A percentile compares a stretch with the other conserved stretches of the same genome.
phyloP scores from a whole-genome alignment of 257 asterid genomes.

The Mitragyna speciosa region DNA sequence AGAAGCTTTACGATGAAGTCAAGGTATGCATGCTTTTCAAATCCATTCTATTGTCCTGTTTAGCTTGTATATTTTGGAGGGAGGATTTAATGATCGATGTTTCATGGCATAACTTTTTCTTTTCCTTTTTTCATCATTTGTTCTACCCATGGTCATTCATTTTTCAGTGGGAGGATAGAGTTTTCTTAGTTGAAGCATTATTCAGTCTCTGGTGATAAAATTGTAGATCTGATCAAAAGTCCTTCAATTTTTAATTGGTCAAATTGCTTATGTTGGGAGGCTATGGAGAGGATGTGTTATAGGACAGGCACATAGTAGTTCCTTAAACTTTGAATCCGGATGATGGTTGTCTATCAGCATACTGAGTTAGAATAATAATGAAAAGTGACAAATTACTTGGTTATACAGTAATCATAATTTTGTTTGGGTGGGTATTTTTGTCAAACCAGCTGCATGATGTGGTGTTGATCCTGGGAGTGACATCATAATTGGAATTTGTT shows the following conservation, averaged over 20 bases:
- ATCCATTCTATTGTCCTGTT: not conserved
- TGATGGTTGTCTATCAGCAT: not conserved
- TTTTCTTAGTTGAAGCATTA: not conserved
- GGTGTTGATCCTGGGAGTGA: not conserved
- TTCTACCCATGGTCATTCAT: not conserved
- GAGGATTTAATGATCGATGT: not conserved
- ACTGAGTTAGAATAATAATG: not conserved
- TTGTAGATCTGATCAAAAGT: not conserved
- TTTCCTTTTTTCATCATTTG: not conserved
- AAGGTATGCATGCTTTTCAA: slow-evolving; percentile 52
- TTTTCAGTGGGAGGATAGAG: not conserved
- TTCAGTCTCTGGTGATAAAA: not conserved
- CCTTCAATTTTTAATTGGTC: not conserved
- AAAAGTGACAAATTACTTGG: not conserved
- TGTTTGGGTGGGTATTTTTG: not conserved
- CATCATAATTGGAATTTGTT: not conserved
- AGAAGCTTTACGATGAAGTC: slow-evolving; percentile 96
- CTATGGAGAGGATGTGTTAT: not conserved
- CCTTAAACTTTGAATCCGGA: not conserved
- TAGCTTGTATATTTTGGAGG: not conserved
- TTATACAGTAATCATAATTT: not conserved
- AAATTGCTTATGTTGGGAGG: not conserved
- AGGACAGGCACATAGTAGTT: not conserved
- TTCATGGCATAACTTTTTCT: not conserved
- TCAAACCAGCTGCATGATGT: not conserved